These are phyloP conservation scores for Termitomyces sp. DNA, from an alignment of 768 basidiomycete species.

Conservation along the genomic window DNA sequence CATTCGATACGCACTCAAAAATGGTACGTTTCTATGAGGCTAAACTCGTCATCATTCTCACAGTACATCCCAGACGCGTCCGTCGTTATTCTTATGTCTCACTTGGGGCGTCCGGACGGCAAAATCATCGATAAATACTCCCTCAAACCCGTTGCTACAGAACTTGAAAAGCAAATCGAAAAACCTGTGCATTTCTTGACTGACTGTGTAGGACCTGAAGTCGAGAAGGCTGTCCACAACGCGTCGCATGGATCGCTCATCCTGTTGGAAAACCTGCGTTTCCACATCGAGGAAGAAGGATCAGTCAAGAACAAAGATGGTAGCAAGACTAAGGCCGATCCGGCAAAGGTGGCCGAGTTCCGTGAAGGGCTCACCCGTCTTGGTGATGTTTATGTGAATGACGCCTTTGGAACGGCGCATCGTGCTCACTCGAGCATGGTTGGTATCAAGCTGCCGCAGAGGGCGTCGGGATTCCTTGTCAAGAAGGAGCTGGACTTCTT, in stretches of 20 bases:
- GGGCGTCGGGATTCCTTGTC: constrained; percentile 94
- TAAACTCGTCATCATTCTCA: neutral
- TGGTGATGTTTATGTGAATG: constrained; percentile 97
- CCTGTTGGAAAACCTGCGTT: constrained; percentile 95
- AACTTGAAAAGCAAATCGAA: constrained; percentile 71
- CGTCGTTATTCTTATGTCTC: constrained; percentile 92
- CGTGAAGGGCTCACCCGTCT: constrained; percentile 84
- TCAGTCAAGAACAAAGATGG: constrained; percentile 91
- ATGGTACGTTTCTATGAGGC: constrained; percentile 42
- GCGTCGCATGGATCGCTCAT: constrained; percentile 69
- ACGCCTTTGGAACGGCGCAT: constrained; percentile 98
- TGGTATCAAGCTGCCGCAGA: constrained; percentile 86
- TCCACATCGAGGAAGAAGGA: constrained; percentile 98
- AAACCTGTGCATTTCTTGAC: constrained; percentile 76
- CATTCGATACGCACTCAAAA: constrained; percentile 86
- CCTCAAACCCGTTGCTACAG: constrained; percentile 78
- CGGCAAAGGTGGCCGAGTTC: constrained; percentile 77
- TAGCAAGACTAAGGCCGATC: constrained; percentile 91
- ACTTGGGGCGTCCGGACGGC: constrained; percentile 96
- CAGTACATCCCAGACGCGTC: constrained; percentile 55
- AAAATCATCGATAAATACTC: constrained; percentile 87
- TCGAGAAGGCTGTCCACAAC: constrained; percentile 71
- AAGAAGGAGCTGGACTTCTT: constrained; percentile 99
- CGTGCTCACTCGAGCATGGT: constrained; percentile 99
- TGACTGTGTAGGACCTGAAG: constrained; percentile 84